Base-by-base conservation (phyloP, 2,329 filamentous ascomycete species). In the Graphilbum fragrans region DNA sequence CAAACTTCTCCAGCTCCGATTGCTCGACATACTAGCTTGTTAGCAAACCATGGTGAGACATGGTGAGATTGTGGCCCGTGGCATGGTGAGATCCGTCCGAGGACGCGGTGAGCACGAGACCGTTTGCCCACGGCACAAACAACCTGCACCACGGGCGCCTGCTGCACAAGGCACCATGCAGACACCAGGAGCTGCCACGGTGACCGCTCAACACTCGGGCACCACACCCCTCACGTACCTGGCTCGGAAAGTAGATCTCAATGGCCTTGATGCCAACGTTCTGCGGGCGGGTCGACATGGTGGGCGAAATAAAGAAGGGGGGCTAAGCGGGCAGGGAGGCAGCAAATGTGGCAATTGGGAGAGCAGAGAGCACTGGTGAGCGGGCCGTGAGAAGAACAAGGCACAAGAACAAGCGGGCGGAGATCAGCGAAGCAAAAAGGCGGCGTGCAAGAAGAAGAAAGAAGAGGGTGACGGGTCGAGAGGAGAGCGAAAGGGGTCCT, bases 241-340 rank as follows among this genome's bases (percentile, higher is more conserved):
- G 85, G 62, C 73, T 83, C 50, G 85, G 85, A 59, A 86, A 85
- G 65, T 92, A 92, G 59, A 92, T 77, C 62, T 92, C 85, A 64
- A 92, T 85, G 81, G 83, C 85, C 71, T 92, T 90, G 61, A 92
- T 87, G 74, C 85, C 85, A 64, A 92, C 81, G 67, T 90, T 90
- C 64, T 87, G 78, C 50, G 85, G 82, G 65, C 82, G 80, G 53
- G 79, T 61, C 58, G 82, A 74, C 82, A 87, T 88, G 45, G 47
- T 67, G 55, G 29, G 5, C 10, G 35, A 20, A 5, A 34, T 3
- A 12, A n/a, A 19, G 18, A 17, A 4, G 25, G 27, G 5, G 21
- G 35, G 5, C 14, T 22, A 35, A 33, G 25, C 11, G 17, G 27
- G n/a, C 14, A 25, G 29, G 5, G 12, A 20, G 17, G 32, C n/a